Percentiles rank a stretch among this genome's conserved stretches.
Evolutionary conservation across 192 early-diverging fungal species (phyloP).

Genomic region (Dispira simplex): DNA sequence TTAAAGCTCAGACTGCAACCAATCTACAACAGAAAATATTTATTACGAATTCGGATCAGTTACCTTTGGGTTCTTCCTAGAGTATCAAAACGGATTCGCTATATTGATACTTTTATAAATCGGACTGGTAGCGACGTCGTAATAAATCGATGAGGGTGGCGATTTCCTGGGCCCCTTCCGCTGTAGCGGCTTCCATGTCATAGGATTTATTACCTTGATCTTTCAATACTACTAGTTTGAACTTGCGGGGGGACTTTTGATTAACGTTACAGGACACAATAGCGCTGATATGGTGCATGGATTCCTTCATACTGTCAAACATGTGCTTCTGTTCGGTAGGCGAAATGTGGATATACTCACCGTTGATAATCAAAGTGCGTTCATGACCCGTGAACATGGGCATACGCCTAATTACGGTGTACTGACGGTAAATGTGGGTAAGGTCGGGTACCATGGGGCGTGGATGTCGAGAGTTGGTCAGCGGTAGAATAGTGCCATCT

Average conservation of each 20-base stretch:
- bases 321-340: conserved; percentile 60
- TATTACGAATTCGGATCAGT: too few species aligned
- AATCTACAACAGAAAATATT: too few species aligned
- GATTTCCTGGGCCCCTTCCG: conserved; percentile 31
- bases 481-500: not conserved
- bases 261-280: conserved; percentile 50
- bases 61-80: too few species aligned
- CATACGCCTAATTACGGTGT: conserved; percentile 65
- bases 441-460: not conserved
- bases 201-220: conserved; percentile 54
- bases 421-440: conserved; percentile 45
- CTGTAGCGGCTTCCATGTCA: conserved; percentile 58
- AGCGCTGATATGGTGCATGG: conserved; percentile 47
- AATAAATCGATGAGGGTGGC: conserved; percentile 20
- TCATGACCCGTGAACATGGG: conserved; percentile 80
- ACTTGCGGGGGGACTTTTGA: conserved; percentile 46
- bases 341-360: conserved; percentile 83
- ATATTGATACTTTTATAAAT: not conserved
- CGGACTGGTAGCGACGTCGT: conserved; percentile 4
- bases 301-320: conserved; percentile 73
- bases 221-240: conserved; percentile 47
- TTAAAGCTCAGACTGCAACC: too few species aligned
- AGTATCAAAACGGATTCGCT: not conserved
- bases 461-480: not conserved
- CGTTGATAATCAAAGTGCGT: conserved; percentile 83